Evolutionary conservation across 805 yeast species (phyloP), one percentile per base, ranked within the genome.

Genomic region (Zygoascus ofunaensis): DNA sequence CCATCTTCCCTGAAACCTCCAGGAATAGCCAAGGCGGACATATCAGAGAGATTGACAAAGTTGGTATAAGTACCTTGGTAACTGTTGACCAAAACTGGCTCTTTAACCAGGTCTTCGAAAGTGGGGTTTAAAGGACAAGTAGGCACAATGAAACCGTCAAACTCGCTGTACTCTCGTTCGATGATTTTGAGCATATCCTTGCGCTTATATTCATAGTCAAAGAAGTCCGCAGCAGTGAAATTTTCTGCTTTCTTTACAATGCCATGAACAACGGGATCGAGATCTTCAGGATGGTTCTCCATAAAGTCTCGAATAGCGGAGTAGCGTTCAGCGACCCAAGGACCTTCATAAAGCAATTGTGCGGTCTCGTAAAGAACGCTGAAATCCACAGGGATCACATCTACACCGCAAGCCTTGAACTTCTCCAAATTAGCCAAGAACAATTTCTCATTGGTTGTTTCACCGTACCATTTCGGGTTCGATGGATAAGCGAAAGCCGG

Each of bases 301-400:
- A 76, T 76, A 46, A 85, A 71, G 35, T 82, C 85, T 54, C 77
- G 74, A 32, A 79, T 76, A 21, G 96, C 96, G 50, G 86, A 79
- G 66, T 79, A 87, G 55, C 98, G 76, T 68, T 90, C 98, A 20
- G 94, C 86, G 8, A 90, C 97, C 98, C 98, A 90, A n/a, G 97
- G 84, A 47, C 98, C 98, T 59, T 90, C 97, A 61, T 90, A 90
- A 32, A 90, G 72, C 58, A 92, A 84, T 54, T 77, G 77, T 15
- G 97, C 98, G 46, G 90, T 71, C 32, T 82, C 83, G 49, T 85
- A 69, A 34, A 90, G 69, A 3, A 87, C 84, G 15, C 80, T 63
- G 60, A 90, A 89, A 63, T 87, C 89, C 36, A 80, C 62, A 8
- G 78, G 67, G 19, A 76, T 72, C 23, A 85, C 64, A 43, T 73